Base-by-base conservation (phyloP, 1,139 yeast species). In the Candida mesenterica region DNA sequence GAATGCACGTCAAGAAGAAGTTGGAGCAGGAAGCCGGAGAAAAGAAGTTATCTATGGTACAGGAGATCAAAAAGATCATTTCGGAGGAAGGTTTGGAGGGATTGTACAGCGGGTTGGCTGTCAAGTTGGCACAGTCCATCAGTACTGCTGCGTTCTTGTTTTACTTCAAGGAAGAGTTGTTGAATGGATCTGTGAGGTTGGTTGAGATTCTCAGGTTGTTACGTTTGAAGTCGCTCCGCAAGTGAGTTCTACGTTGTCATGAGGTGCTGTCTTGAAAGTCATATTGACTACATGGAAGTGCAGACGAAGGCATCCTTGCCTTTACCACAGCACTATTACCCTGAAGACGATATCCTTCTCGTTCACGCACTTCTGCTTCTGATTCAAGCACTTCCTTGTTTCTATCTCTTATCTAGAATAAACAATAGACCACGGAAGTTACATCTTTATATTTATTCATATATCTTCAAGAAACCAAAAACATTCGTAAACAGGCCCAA, bases 91-190 rank as follows among this genome's bases (percentile, higher is more conserved):
- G 96, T 10, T 49, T 85, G 24, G 70, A 70, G 33, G 88, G 92
- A 2, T 77, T 90, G 42, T 89, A 89, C 63, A 80, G 83, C 34
- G 97, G 97, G 1, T 73, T 90, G 46, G 66, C 76, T 33, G 80
- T 90, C 36, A 90, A 90, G 63, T 71, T 90, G 42, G 57, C 82
- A 22, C 97, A 90, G 62, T 81, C 92, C 38, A 88, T 90, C 36
- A 58, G 83, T 40, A 87, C 95, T 29, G 94, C 96, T 4, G 97
- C 96, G 1, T 85, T 90, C 53, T 71, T 90, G 51, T 90, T 90
- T 58, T 86, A 82, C 59, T 89, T 90, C 63, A 90, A 90, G 65
- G 97, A 90, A 58, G 92, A 86, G 59, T 73, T 89, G 45, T 73
- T 81, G 40, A 51, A 60, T 4, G 66, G 79, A n/a, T 69, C 77